Conservation (phyloP, 495 filamentous ascomycete species). For the Lasiosphaeria hispida region DNA sequence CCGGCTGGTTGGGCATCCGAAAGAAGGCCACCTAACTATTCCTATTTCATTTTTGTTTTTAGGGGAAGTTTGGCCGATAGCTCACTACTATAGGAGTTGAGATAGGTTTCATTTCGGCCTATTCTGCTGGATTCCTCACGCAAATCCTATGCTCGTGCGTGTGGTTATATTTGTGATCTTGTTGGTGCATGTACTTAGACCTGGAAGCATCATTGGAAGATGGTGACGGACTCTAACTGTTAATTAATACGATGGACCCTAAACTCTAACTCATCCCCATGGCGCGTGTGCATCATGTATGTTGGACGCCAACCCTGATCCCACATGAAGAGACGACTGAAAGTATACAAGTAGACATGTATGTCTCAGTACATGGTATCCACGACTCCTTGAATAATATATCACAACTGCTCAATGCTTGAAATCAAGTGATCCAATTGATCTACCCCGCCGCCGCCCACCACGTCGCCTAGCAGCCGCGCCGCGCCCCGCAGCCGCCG, state of each 20-base stretch:
- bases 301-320: not conserved
- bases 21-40: conserved; percentile 9
- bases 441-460: conserved; percentile 27
- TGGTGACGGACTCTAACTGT: not conserved
- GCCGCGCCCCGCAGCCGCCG: conserved; percentile 51
- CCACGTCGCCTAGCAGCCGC: conserved; percentile 44
- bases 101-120: conserved; percentile 1
- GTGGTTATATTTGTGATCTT: no score
- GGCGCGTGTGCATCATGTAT: not conserved
- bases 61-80: conserved; percentile 10
- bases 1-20: not conserved
- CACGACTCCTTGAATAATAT: not conserved
- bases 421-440: conserved; percentile 47
- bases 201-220: not conserved
- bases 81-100: not conserved
- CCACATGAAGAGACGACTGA: not conserved
- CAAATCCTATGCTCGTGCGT: no score
- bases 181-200: no score
- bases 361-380: no score
- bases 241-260: not conserved
- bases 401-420: conserved; percentile 49
- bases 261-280: not conserved
- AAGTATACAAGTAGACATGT: not conserved
- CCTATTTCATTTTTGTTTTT: conserved; percentile 12
- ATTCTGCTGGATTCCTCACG: not conserved